Base-by-base conservation (phyloP, 2,329 filamentous ascomycete genomes). In the Diaporthe aspalathi region DNA sequence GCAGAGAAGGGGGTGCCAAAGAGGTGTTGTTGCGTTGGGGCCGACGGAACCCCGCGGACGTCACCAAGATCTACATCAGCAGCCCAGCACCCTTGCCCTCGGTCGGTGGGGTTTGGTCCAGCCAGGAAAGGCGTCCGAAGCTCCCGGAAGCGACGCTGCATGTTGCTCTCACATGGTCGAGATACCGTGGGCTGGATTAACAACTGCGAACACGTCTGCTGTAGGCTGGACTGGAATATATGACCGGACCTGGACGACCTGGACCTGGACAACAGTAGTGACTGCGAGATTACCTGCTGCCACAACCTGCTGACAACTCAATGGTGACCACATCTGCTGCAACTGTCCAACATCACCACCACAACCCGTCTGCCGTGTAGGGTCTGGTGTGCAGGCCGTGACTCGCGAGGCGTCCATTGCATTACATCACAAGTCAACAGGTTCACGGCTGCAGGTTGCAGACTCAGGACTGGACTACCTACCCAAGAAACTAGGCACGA, bases 1-100 rank as follows among this genome's bases (percentile, higher is more conserved):
- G 60, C 43, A 49, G 43, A 49, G 43, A 49, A 24, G 14, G 43
- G 24, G 29, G n/a, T n/a, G 27, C 53, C 32, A 8, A 8, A 32
- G 32, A 8, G 5, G 32, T 32, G 20, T 27, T 29, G n/a, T n/a
- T n/a, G n/a, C n/a, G n/a, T 40, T 32, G 32, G 53, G 35, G 29
- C 54, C 53, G 62, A 52, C 52, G 43, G 56, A 27, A 63, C 60
- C 45, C 60, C 60, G 60, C 60, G 60, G 60, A 50, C 43, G 60
- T 65, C 60, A 50, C 29, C 60, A 38, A 20, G 60, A 65, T 65
- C 60, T 65, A 50, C 60, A 35, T 12, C 6, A 7, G 35, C 35
- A 38, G 6, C 35, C 35, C 60, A 63, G 43, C 43, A 63, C 43
- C 43, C 60, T 49, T 63, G 60, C 60, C 22, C 27, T 49, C 43